Evolutionary conservation across 2,329 filamentous ascomycete genomes (phyloP), one percentile per base, ranked within the genome.

Genomic region (Monosporascus sp.): DNA sequence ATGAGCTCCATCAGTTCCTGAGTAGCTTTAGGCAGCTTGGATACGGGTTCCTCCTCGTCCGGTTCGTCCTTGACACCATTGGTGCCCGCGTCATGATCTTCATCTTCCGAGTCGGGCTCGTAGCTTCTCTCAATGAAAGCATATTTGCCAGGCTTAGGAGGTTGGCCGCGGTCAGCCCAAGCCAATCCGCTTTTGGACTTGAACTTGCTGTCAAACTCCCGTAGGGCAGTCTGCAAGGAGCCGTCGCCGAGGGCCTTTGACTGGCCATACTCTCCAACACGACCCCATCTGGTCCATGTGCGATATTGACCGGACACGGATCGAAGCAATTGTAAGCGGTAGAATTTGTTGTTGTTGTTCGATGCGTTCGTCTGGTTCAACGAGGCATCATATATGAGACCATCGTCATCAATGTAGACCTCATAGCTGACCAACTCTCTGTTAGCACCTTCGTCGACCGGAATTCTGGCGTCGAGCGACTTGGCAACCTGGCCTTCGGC

Each of bases 281-380:
- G 82, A 22, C 90, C 90, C 89, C 88, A 95, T 53, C 89, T 79
- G 3, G 86, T 90, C 87, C 88, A 93, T 0, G 82, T 84, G 44
- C 76, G 72, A 66, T 77, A 88, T 9, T 70, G 56, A 3, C 70
- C 64, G 15, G 59, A 56, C 22, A 61, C 59, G 38, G 72, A 71
- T 18, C 71, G 70, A 24, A 82, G 62, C 5, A 82, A 59, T 69
- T 84, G 53, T 7, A 61, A 49, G 56, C 39, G 27, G 64, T 92
- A 93, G 67, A 92, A 93, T 60, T 94, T 94, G 69, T 94, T 93
- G 69, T 88, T 88, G 65, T 93, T 94, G 47, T 78, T 70, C 0
- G 75, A 72, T 0, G 88, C 75, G 60, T 90, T 88, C 11, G 89
- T 88, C 66, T 92, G 87, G 60, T 92, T 94, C 46, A 95, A 74